Conservation (phyloP, 1,139 yeast species). For the Candida sojae region DNA sequence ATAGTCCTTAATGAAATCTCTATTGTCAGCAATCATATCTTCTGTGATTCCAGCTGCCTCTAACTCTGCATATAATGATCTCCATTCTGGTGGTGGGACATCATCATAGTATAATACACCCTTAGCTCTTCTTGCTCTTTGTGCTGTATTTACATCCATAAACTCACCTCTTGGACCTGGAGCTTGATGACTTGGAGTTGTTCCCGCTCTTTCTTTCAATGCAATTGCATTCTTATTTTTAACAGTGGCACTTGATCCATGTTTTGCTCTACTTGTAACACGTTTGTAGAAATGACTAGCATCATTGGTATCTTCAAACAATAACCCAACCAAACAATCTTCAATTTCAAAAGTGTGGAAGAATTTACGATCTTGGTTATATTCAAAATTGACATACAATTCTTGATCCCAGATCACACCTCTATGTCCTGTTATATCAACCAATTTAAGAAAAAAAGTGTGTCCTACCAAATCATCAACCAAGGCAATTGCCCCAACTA, state of each 20-base stretch:
- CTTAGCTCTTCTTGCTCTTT: slow-evolving; percentile 55
- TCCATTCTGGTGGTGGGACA: slow-evolving; percentile 86
- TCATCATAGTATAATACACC: slow-evolving; percentile 74
- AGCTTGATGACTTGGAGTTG: slow-evolving; percentile 26
- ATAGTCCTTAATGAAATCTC: slow-evolving; percentile 78
- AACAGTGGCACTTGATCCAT: slow-evolving; percentile 83
- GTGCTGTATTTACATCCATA: slow-evolving; percentile 51
- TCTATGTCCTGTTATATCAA: slow-evolving; percentile 76
- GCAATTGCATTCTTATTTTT: slow-evolving; percentile 88
- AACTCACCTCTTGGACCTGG: slow-evolving; percentile 79
- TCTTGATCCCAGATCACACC: slow-evolving; percentile 99
- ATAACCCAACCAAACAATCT: slow-evolving; percentile 83
- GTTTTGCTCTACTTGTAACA: slow-evolving; percentile 73
- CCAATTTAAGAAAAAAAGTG: slow-evolving; percentile 85
- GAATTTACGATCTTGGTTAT: slow-evolving; percentile 90
- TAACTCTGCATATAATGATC: slow-evolving; percentile 70
- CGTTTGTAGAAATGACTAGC: slow-evolving; percentile 83
- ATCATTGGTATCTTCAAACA: slow-evolving; percentile 87
- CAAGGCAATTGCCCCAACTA: slow-evolving; percentile 81
- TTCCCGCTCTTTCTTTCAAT: slow-evolving; percentile 52
- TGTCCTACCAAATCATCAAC: slow-evolving; percentile 95
- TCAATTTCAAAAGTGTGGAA: slow-evolving; percentile 95
- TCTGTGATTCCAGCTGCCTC: slow-evolving; percentile 81
- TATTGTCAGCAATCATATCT: slow-evolving; percentile 86
- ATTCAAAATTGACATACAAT: slow-evolving; percentile 80